phyloP scores from a whole-genome alignment of 1,284 basidiomycete genomes.

The Xanthoconium separans region DNA sequence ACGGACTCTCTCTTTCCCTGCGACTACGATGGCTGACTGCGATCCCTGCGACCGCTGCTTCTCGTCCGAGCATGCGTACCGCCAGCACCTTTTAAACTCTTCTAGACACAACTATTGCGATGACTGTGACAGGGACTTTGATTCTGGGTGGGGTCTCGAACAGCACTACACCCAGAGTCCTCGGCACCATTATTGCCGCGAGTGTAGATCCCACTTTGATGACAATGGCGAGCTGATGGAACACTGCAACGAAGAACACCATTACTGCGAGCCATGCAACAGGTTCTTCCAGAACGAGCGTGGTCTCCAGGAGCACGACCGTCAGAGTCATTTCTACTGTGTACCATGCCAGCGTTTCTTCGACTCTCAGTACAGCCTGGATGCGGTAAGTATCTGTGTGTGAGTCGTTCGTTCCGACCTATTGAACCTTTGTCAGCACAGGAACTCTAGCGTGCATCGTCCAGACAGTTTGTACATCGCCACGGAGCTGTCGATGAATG shows the following conservation, averaged over 20 bases:
- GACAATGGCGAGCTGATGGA: slow-evolving; percentile 23
- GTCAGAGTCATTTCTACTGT: slow-evolving; percentile 52
- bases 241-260: slow-evolving; percentile 39
- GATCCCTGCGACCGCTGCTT: slow-evolving; percentile 21
- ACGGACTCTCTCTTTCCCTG: not conserved
- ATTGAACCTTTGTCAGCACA: slow-evolving; percentile 27
- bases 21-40: slow-evolving; percentile 7
- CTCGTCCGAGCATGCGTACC: slow-evolving; percentile 5
- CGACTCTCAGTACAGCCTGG: slow-evolving; percentile 37
- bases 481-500: slow-evolving; percentile 46
- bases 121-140: slow-evolving; percentile 22
- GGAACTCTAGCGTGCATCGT: slow-evolving; percentile 40
- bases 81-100: slow-evolving; percentile 27
- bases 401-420: not conserved
- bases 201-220: slow-evolving; percentile 40
- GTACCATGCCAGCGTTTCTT: slow-evolving; percentile 43
- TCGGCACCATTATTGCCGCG: slow-evolving; percentile 39
- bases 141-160: slow-evolving; percentile 11
- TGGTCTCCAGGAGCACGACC: slow-evolving; percentile 47
- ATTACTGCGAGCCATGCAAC: slow-evolving; percentile 42
- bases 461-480: slow-evolving; percentile 41
- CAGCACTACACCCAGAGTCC: slow-evolving; percentile 31
- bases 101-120: slow-evolving; percentile 22
- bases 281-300: slow-evolving; percentile 37
- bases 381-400: slow-evolving; percentile 1